Conservation (phyloP, 176 grass and related monocot genomes). For the Phoenix roebelenii region DNA sequence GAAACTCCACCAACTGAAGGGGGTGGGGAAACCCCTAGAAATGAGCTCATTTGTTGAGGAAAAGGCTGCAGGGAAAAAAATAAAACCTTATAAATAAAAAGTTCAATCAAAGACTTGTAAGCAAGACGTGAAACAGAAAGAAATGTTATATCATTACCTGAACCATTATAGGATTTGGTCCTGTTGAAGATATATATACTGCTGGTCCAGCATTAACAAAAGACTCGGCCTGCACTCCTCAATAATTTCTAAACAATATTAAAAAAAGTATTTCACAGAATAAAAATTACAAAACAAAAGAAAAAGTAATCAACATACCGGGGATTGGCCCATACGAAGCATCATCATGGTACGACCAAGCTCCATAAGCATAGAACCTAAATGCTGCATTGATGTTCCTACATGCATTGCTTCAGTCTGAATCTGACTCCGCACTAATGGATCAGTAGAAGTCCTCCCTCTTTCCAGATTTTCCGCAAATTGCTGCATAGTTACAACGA, state of each 20-base stretch:
- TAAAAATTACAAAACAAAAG: slow-evolving; percentile 1
- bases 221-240: slow-evolving; percentile 47
- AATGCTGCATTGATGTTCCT: slow-evolving; percentile 76
- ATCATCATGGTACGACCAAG: slow-evolving; percentile 95
- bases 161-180: slow-evolving; percentile 99
- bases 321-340: slow-evolving; percentile 55
- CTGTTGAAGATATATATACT: slow-evolving; percentile 74
- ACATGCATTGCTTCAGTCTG: slow-evolving; percentile 65
- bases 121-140: no score
- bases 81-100: not conserved
- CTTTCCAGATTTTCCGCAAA: slow-evolving; percentile 41
- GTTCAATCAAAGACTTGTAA: no score
- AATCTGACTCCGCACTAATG: slow-evolving; percentile 49
- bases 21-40: slow-evolving; percentile 40
- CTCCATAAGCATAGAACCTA: slow-evolving; percentile 87
- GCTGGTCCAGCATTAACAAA: slow-evolving; percentile 82
- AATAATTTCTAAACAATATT: slow-evolving; percentile 1
- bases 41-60: slow-evolving; percentile 47
- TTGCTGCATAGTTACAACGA: slow-evolving; percentile 27
- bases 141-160: slow-evolving; percentile 44
- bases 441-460: slow-evolving; percentile 42
- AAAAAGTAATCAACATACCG: slow-evolving; percentile 48
- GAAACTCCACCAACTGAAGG: slow-evolving; percentile 52
- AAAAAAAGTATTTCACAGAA: no score
- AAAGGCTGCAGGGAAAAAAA: slow-evolving; percentile 45